Conservation (phyloP, 306 rosid genomes). For the Cucurbita maxima region DNA sequence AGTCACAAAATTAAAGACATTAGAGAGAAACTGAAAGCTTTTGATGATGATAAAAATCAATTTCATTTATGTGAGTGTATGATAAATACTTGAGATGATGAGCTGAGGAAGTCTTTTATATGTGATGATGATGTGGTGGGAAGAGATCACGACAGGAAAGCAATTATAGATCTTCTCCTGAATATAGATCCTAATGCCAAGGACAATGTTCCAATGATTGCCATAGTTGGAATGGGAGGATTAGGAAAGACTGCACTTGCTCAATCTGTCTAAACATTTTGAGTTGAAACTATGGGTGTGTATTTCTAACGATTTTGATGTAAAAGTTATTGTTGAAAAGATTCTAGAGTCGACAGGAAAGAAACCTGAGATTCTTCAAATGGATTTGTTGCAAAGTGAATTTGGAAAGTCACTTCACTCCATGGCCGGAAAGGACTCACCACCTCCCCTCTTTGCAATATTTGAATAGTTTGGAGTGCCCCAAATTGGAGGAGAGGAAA, state of each 20-base stretch:
- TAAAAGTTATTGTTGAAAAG: background rate
- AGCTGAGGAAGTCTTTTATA: background rate
- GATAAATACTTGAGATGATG: background rate
- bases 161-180: background rate
- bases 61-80: background rate
- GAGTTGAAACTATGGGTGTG: background rate
- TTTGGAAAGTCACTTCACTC: background rate
- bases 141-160: background rate
- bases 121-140: background rate
- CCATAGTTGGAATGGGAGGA: background rate
- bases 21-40: background rate
- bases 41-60: background rate
- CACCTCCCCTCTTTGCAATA: background rate
- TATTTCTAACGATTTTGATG: background rate
- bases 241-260: background rate
- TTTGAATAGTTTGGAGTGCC: background rate
- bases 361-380: background rate
- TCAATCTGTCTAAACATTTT: background rate
- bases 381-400: background rate
- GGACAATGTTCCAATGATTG: background rate
- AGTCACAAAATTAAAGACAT: background rate
- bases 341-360: background rate
- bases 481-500: background rate
- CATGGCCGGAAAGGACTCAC: background rate
- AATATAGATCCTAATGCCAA: too few species aligned